Conservation (phyloP, 2,329 filamentous ascomycete genomes). For the Calonectria honghensis region DNA sequence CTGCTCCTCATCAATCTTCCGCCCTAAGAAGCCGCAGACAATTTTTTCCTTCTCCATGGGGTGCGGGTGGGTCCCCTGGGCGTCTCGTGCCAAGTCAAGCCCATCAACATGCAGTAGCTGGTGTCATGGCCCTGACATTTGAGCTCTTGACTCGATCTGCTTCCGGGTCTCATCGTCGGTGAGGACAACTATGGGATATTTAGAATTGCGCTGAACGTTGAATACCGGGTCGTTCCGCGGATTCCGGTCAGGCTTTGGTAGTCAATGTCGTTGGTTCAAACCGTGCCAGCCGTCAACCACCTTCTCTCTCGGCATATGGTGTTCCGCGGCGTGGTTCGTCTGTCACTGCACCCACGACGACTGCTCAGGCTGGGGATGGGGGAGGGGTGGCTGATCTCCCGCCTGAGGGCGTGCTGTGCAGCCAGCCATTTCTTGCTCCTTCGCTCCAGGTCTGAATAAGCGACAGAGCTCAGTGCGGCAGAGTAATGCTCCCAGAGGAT, state of each 20-base stretch:
- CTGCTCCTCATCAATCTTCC: slow-evolving; percentile 36
- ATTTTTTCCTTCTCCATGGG: slow-evolving; percentile 46
- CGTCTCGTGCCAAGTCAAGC: slow-evolving; percentile 50
- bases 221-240: slow-evolving; percentile 27
- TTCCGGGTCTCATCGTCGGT: slow-evolving; percentile 41
- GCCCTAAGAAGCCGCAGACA: slow-evolving; percentile 26
- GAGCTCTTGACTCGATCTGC: slow-evolving; percentile 40
- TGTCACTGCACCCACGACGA: slow-evolving; percentile 3
- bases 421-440: not conserved
- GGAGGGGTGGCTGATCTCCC: slow-evolving; percentile 49
- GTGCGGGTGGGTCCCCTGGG: slow-evolving; percentile 43
- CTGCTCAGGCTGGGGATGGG: slow-evolving; percentile 25
- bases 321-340: not conserved
- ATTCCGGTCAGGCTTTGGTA: not conserved
- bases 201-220: not conserved
- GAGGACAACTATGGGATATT: slow-evolving; percentile 26
- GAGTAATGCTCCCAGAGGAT: not conserved
- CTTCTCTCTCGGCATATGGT: not conserved
- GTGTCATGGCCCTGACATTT: slow-evolving; percentile 47
- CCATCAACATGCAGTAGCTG: slow-evolving; percentile 44
- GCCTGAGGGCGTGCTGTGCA: slow-evolving; percentile 35
- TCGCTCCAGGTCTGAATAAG: slow-evolving; percentile 31
- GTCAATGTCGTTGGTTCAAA: not conserved
- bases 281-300: not conserved
- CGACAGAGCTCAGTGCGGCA: slow-evolving; percentile 19